phyloP scores from a whole-genome alignment of 1,139 yeast species.

The Eremothecium cymbalariae region DNA sequence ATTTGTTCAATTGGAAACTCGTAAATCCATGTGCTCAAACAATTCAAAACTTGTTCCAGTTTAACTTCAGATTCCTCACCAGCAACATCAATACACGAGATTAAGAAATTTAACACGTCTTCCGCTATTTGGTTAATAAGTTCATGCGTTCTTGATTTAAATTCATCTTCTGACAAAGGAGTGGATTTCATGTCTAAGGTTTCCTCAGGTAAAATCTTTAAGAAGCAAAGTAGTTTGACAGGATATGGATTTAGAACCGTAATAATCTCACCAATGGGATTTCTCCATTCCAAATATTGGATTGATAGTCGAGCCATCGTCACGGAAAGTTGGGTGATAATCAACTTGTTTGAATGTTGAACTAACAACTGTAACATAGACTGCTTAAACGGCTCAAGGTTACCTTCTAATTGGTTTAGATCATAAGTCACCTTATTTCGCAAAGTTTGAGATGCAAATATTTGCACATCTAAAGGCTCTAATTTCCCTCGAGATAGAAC shows the following conservation, averaged over 20 bases:
- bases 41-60: slow-evolving; percentile 45
- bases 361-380: slow-evolving; percentile 24
- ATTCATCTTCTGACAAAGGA: slow-evolving; percentile 76
- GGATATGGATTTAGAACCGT: slow-evolving; percentile 32
- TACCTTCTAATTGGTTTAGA: slow-evolving; percentile 64
- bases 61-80: slow-evolving; percentile 27
- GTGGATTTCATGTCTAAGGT: slow-evolving; percentile 69
- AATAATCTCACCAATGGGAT: slow-evolving; percentile 64
- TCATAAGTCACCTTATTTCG: slow-evolving; percentile 81
- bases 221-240: slow-evolving; percentile 57
- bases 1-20: slow-evolving; percentile 71
- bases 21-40: slow-evolving; percentile 82
- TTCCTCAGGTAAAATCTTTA: slow-evolving; percentile 88
- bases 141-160: slow-evolving; percentile 51
- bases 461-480: slow-evolving; percentile 44
- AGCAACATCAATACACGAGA: slow-evolving; percentile 37
- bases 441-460: slow-evolving; percentile 88
- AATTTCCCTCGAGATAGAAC: slow-evolving; percentile 24
- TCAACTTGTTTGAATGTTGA: slow-evolving; percentile 42
- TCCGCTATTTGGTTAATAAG: slow-evolving; percentile 62
- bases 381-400: slow-evolving; percentile 48
- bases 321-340: slow-evolving; percentile 72
- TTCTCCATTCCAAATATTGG: slow-evolving; percentile 65
- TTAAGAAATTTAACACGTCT: slow-evolving; percentile 54
- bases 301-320: slow-evolving; percentile 76